Evolutionary conservation across 306 rosid species (phyloP), one percentile per base, ranked within the genome.

Genomic region (Castanea mollissima): DNA sequence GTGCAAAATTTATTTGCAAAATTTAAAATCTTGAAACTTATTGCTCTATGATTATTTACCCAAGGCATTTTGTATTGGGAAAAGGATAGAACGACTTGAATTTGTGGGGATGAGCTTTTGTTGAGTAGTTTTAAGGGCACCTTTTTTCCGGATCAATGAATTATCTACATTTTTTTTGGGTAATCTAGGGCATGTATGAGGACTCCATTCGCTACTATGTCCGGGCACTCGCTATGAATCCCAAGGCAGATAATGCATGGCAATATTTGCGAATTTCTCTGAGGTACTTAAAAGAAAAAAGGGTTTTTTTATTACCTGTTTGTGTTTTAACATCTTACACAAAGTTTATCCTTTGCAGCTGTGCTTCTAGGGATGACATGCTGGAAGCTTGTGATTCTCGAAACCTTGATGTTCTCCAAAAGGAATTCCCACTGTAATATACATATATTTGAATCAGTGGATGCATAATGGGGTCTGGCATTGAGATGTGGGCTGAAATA

Each of bases 221-320:
- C 69, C 91, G 99, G 32, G 97, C 99, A 73, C 99, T 93, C 20
- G 75, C 96, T 72, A 95, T 95, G 99, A 95, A 95, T 86, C 99
- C 99, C 0, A 95, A 95, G 88, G 98, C 97, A 54, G 99, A 95
- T 55, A 93, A 95, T 71, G 98, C 98, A 69, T 95, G 99, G 99
- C 98, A 93, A 76, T 93, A 95, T 87, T 83, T 95, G 82, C 91
- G 99, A 87, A 93, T 93, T 80, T 93, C 99, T 49, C 82, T 95
- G 73, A 95, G 99, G 99, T 93, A 85, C 74, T 89, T 46, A 55
- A 59, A 56, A 23, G 38, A 12, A 55, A 44, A 56, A 6, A 31
- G 51, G n/a, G 38, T 27, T 75, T 55, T 49, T 6, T 19, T 27
- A 51, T 69, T 18, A 11, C 15, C 68, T 15, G 5, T 49, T 20